Evolutionary conservation across 768 basidiomycete species (phyloP).

Genomic region (Russula emetica): DNA sequence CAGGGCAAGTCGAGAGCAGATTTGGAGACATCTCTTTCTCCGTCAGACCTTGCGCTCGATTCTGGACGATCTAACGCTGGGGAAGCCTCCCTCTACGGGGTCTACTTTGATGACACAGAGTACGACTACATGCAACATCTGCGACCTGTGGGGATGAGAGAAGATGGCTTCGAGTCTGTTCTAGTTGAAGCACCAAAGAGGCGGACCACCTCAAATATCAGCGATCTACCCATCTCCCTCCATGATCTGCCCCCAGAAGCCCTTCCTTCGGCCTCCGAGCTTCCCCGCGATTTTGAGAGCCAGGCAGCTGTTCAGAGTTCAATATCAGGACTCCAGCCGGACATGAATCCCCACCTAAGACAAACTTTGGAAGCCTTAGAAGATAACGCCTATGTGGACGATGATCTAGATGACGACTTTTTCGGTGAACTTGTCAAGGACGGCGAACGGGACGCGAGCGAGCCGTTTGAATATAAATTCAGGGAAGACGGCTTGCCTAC

Average conservation of each 20-base stretch:
- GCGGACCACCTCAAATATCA: conserved; percentile 38
- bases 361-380: conserved; percentile 93
- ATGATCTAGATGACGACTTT: conserved; percentile 67
- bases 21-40: conserved; percentile 56
- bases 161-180: conserved; percentile 76
- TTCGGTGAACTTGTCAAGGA: conserved; percentile 66
- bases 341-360: conserved; percentile 93
- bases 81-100: conserved; percentile 83
- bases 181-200: conserved; percentile 71
- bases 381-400: conserved; percentile 91
- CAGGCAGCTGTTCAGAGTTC: conserved; percentile 77
- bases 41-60: conserved; percentile 47
- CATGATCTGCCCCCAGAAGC: conserved; percentile 63
- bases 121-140: conserved; percentile 99
- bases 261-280: conserved; percentile 66
- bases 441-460: conserved; percentile 62
- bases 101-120: conserved; percentile 92
- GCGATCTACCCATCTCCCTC: conserved; percentile 40
- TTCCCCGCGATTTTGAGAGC: conserved; percentile 70
- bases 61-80: conserved; percentile 56
- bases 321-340: conserved; percentile 85
- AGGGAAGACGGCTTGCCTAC: conserved; percentile 46
- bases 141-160: conserved; percentile 66
- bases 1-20: conserved; percentile 82
- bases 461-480: conserved; percentile 65